These are phyloP conservation scores for Furcasterigmium furcatum DNA, from an alignment of 2,329 filamentous ascomycete genomes.

Conservation along the genomic window DNA sequence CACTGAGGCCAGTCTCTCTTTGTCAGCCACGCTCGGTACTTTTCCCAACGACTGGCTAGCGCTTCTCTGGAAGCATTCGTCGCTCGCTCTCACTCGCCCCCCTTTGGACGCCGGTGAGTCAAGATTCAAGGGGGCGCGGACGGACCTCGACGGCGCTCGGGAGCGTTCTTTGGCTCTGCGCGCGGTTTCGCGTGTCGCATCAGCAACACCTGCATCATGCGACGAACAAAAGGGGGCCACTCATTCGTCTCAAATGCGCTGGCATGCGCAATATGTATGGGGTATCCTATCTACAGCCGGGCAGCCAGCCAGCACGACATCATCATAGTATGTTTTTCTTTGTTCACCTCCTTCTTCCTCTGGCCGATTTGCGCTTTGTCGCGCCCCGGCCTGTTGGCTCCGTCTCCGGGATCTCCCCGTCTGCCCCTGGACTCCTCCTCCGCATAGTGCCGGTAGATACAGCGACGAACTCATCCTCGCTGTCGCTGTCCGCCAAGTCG, in stretches of 20 bases:
- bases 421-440: slow-evolving; percentile 74
- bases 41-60: neutral
- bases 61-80: neutral
- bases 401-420: slow-evolving; percentile 53
- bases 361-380: slow-evolving; percentile 1
- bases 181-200: neutral
- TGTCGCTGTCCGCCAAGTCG: slow-evolving; percentile 90
- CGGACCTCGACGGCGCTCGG: too few species aligned
- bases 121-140: too few species aligned
- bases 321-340: too few species aligned
- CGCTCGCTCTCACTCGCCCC: too few species aligned
- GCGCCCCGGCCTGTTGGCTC: neutral
- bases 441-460: slow-evolving; percentile 79
- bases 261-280: too few species aligned
- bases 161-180: too few species aligned
- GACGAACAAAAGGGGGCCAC: neutral
- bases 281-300: too few species aligned
- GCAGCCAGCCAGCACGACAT: too few species aligned
- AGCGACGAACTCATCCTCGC: slow-evolving; percentile 79
- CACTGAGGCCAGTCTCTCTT: neutral
- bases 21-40: neutral
- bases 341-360: slow-evolving; percentile 8
- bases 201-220: neutral
- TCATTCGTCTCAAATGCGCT: too few species aligned
- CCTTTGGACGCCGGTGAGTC: too few species aligned